Evolutionary conservation across 2,329 filamentous ascomycete species (phyloP), one percentile per base, ranked within the genome.

Genomic region (Fusarium mangiferae): DNA sequence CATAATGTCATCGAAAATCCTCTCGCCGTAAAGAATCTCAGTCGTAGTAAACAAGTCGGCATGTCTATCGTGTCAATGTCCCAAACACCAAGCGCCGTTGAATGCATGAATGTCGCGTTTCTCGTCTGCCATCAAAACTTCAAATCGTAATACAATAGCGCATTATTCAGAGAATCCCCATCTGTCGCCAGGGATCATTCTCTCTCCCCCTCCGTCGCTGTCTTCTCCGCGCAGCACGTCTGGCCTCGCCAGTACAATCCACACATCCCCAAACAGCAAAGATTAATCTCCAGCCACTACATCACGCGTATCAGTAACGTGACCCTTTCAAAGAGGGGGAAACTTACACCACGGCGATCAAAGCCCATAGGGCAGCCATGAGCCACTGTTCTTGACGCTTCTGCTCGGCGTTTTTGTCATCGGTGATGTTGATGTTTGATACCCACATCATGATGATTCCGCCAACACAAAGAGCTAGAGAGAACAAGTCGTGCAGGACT

Each of bases 401-500:
- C 30, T 71, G 49, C 12, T 69, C 70, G 28, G 60, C 17, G 20
- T 35, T 65, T 44, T 56, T 68, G 22, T 66, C 44, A 18, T 33
- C 38, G 10, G 48, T 41, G 26, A 78, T 24, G 44, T 75, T 78
- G n/a, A 79, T 73, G 57, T 76, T 80, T 11, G 80, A 78, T 39
- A 82, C 80, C 62, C 81, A 73, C 58, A 82, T 73, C 65, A 82
- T 77, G 33, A 82, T 78, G 30, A 83, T 75, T 35, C 81, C 81
- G 38, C 81, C 81, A n/a, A 82, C 68, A 38, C 76, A 78, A 20
- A 83, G 62, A 26, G 78, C 81, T 26, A 83, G 72, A 13, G 79
- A 70, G 46, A 83, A 79, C 45, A 82, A 66, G 56, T 83, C 82
- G 66, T 81, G 79, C 12, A 82, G 62, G 11, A 81, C 68, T 42